Conservation (phyloP, 129 eudicot genomes). For the Ambrosia trifida region DNA sequence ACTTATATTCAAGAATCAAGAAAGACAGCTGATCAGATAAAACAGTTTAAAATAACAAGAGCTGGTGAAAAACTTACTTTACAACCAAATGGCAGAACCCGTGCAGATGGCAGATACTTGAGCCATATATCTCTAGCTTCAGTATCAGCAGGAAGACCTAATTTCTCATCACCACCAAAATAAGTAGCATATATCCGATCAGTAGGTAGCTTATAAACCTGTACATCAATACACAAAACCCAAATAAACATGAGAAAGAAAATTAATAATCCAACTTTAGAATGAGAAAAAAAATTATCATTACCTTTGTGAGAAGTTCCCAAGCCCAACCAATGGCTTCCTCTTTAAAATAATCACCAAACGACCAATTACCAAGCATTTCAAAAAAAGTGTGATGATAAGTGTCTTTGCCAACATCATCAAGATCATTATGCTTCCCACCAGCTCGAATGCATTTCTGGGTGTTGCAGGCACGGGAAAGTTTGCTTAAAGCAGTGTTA, state of each 20-base stretch:
- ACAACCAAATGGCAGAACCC: constrained; percentile 91
- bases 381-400: constrained; percentile 97
- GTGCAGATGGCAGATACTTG: constrained; percentile 58
- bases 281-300: not conserved
- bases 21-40: not conserved
- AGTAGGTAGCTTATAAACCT: constrained; percentile 77
- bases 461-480: constrained; percentile 91
- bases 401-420: constrained; percentile 98
- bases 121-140: constrained; percentile 95
- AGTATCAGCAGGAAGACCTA: constrained; percentile 81
- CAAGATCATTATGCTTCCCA: constrained; percentile 96
- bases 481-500: constrained; percentile 69
- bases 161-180: constrained; percentile 94
- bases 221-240: constrained; percentile 18
- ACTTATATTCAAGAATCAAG: not conserved
- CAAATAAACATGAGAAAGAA: constrained; percentile 11
- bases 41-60: not conserved
- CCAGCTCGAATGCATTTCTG: constrained; percentile 97
- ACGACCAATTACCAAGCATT: constrained; percentile 99
- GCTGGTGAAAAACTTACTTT: constrained; percentile 47
- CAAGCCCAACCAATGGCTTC: constrained; percentile 97
- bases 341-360: constrained; percentile 87
- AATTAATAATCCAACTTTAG: not conserved
- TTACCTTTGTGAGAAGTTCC: constrained; percentile 89
- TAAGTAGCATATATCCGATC: constrained; percentile 94